A percentile compares a stretch with the other conserved stretches of the same genome.
These are phyloP conservation scores for Auricularia sp. DNA, from an alignment of 768 basidiomycete genomes.

Conservation along the genomic window DNA sequence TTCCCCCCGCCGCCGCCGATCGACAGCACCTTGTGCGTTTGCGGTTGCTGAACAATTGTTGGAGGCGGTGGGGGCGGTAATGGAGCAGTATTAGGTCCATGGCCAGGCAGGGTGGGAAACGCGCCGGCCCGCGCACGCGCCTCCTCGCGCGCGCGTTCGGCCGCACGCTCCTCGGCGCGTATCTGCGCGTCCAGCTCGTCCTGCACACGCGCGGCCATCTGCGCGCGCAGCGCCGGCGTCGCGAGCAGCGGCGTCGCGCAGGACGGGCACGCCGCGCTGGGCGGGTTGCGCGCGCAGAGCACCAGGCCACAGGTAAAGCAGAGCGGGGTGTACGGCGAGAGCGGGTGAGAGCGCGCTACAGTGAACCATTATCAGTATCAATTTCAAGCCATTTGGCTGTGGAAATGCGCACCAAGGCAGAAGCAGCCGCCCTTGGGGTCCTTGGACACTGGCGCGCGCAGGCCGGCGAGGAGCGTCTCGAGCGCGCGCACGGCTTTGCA, in stretches of 20 bases:
- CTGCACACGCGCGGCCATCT: constrained; percentile 23
- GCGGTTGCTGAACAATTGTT: constrained; percentile 15
- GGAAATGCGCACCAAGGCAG: constrained; percentile 42
- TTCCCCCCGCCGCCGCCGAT: constrained; percentile 29
- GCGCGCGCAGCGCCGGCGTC: constrained; percentile 18
- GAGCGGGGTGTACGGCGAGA: constrained; percentile 48
- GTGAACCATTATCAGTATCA: neutral
- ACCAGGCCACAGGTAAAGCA: constrained; percentile 52
- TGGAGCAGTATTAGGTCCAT: neutral
- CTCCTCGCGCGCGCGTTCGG: constrained; percentile 36
- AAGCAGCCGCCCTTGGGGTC: constrained; percentile 62
- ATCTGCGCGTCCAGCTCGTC: constrained; percentile 32
- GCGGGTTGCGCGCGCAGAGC: constrained; percentile 48
- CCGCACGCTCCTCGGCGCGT: constrained; percentile 35
- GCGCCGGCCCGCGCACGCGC: constrained; percentile 44
- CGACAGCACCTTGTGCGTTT: constrained; percentile 51
- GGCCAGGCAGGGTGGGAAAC: constrained; percentile 42
- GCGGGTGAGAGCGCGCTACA: constrained; percentile 43
- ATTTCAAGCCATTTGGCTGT: neutral
- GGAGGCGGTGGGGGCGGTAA: constrained; percentile 6
- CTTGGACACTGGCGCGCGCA: constrained; percentile 23
- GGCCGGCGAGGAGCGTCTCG: constrained; percentile 34
- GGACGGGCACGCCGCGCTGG: constrained; percentile 44
- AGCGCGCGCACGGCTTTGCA: constrained; percentile 39
- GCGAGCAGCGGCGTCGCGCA: constrained; percentile 35